A percentile compares a stretch with the other conserved stretches of the same genome.
phyloP scores from a whole-genome alignment of 495 filamentous ascomycete genomes.

The Penicillium maclennaniae region DNA sequence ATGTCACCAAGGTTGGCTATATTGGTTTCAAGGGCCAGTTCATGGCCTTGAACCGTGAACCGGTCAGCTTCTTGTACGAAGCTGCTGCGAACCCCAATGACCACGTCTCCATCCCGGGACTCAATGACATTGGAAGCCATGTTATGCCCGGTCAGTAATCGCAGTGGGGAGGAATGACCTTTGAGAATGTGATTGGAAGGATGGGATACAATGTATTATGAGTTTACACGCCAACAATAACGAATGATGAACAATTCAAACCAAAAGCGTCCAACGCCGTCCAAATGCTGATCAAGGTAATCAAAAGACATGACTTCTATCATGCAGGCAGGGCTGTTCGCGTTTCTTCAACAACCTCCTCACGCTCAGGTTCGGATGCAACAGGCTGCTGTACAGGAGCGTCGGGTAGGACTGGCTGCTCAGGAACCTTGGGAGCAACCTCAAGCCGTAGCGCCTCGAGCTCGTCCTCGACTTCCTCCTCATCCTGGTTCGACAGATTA shows the following conservation, averaged over 20 bases:
- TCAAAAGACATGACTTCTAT: slow-evolving; percentile 1
- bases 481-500: slow-evolving; percentile 83
- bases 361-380: slow-evolving; percentile 3
- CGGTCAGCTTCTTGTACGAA: slow-evolving; percentile 85
- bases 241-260: slow-evolving; percentile 11
- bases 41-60: slow-evolving; percentile 78
- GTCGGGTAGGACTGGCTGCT: neutral
- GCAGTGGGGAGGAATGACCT: neutral
- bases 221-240: slow-evolving; percentile 10
- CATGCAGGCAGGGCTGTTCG: slow-evolving; percentile 31
- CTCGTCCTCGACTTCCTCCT: slow-evolving; percentile 97
- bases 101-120: slow-evolving; percentile 57
- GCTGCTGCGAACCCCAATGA: slow-evolving; percentile 87
- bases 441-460: slow-evolving; percentile 74
- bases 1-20: slow-evolving; percentile 75
- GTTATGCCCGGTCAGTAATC: slow-evolving; percentile 40
- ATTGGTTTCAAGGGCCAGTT: slow-evolving; percentile 92
- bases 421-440: slow-evolving; percentile 40
- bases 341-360: slow-evolving; percentile 35
- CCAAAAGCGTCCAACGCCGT: slow-evolving; percentile 27
- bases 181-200: neutral
- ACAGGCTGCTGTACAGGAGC: slow-evolving; percentile 15
- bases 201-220: slow-evolving; percentile 3
- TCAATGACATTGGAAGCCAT: slow-evolving; percentile 36
- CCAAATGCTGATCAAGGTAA: slow-evolving; percentile 15